These are phyloP conservation scores for Serendipita sp. DNA, from an alignment of 768 basidiomycete genomes.

Conservation along the genomic window DNA sequence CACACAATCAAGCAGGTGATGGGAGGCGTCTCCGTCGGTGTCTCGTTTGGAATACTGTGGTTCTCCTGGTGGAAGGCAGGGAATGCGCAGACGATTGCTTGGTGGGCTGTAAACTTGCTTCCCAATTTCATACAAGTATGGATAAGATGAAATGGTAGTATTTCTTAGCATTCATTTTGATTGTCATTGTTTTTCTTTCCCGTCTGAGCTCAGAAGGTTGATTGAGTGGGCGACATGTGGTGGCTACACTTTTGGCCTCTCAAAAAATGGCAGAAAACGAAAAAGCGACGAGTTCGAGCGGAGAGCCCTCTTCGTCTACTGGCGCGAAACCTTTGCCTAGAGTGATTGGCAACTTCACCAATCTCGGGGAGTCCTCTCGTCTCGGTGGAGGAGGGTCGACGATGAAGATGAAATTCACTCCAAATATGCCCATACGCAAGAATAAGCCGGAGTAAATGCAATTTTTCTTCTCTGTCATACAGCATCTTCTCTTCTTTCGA, in stretches of 20 bases:
- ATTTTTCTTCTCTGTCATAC: neutral
- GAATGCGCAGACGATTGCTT: neutral
- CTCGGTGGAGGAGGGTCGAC: neutral
- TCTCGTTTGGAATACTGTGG: neutral
- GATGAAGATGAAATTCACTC: conserved; percentile 4
- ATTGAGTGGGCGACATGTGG: neutral
- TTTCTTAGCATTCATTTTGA: too few species aligned
- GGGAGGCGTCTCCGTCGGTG: neutral
- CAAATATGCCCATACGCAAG: neutral
- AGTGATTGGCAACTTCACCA: conserved; percentile 2
- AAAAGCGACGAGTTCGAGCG: neutral
- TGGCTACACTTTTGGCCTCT: neutral
- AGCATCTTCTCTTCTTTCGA: too few species aligned
- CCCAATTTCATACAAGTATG: neutral
- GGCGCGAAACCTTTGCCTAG: neutral
- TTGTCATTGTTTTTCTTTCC: too few species aligned
- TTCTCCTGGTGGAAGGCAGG: neutral
- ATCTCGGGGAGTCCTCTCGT: neutral
- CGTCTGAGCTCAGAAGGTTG: neutral
- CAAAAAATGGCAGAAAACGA: neutral
- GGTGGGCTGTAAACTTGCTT: neutral
- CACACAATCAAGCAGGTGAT: conserved; percentile 30
- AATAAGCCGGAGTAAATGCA: neutral
- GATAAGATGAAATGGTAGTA: neutral
- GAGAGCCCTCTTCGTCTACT: neutral